phyloP scores from a whole-genome alignment of 2,329 filamentous ascomycete species.

The Monilinia polystroma region DNA sequence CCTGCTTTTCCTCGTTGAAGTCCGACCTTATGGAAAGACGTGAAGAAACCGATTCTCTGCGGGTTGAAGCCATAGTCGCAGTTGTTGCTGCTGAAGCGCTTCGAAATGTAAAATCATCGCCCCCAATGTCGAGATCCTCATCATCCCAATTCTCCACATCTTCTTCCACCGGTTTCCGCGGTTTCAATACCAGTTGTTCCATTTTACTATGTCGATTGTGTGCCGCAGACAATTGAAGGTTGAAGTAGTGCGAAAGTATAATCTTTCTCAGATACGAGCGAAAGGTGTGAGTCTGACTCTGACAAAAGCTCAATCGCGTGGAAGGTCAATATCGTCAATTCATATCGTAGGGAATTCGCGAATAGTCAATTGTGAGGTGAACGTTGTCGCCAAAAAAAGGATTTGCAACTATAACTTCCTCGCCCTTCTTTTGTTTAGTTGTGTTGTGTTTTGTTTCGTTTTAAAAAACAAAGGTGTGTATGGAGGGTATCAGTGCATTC shows the following conservation, averaged over 20 bases:
- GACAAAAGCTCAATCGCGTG: constrained; percentile 29
- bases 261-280: constrained; percentile 12
- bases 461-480: neutral
- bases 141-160: constrained; percentile 77
- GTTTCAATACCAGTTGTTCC: constrained; percentile 39
- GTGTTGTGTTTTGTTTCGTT: neutral
- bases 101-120: constrained; percentile 62
- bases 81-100: constrained; percentile 47
- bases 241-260: neutral
- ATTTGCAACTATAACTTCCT: neutral
- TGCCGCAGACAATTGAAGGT: neutral
- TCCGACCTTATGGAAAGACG: constrained; percentile 25
- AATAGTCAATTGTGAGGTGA: neutral
- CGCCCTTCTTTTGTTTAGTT: neutral
- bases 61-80: constrained; percentile 46
- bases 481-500: constrained; percentile 11
- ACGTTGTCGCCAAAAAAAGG: neutral
- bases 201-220: constrained; percentile 25
- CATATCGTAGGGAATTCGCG: constrained; percentile 26
- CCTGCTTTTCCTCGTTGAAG: constrained; percentile 71
- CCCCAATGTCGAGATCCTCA: constrained; percentile 70
- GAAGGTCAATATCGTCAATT: constrained; percentile 32
- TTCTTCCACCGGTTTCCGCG: constrained; percentile 47
- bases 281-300: constrained; percentile 26
- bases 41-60: constrained; percentile 70